Percentiles rank a stretch among this genome's conserved stretches.
These are phyloP conservation scores for Cyathus striatus DNA, from an alignment of 768 basidiomycete species.

Conservation along the genomic window DNA sequence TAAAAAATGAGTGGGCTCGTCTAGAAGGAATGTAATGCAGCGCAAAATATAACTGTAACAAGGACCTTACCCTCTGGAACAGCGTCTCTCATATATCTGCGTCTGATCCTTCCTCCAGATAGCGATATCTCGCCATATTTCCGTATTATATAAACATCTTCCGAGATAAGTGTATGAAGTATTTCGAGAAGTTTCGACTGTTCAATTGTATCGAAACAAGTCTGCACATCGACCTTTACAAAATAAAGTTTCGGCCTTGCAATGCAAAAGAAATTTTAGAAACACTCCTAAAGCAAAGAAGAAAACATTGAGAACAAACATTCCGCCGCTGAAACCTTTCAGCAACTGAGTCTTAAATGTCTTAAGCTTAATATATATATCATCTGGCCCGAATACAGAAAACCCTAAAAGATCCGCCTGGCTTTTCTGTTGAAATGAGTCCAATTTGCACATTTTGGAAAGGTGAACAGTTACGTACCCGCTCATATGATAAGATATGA, in stretches of 20 bases:
- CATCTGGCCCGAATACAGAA: conserved; percentile 78
- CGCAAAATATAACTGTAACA: background rate
- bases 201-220: conserved; percentile 95
- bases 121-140: conserved; percentile 63
- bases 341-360: conserved; percentile 54
- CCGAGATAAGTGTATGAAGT: conserved; percentile 64
- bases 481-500: conserved; percentile 83
- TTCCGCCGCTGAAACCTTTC: conserved; percentile 29
- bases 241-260: conserved; percentile 85
- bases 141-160: conserved; percentile 71
- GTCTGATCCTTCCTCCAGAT: conserved; percentile 49
- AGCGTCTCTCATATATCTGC: conserved; percentile 56
- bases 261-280: background rate
- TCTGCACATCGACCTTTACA: conserved; percentile 93
- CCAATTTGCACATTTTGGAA: background rate
- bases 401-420: conserved; percentile 67
- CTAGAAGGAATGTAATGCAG: conserved; percentile 40
- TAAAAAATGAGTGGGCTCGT: conserved; percentile 72
- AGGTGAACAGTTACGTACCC: conserved; percentile 40
- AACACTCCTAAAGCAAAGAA: background rate
- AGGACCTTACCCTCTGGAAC: conserved; percentile 53
- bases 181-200: conserved; percentile 82
- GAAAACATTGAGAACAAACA: conserved; percentile 46
- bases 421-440: conserved; percentile 38
- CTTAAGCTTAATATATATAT: conserved; percentile 75